Conservation (phyloP, 257 asterid species). For the Cruciata laevipes region DNA sequence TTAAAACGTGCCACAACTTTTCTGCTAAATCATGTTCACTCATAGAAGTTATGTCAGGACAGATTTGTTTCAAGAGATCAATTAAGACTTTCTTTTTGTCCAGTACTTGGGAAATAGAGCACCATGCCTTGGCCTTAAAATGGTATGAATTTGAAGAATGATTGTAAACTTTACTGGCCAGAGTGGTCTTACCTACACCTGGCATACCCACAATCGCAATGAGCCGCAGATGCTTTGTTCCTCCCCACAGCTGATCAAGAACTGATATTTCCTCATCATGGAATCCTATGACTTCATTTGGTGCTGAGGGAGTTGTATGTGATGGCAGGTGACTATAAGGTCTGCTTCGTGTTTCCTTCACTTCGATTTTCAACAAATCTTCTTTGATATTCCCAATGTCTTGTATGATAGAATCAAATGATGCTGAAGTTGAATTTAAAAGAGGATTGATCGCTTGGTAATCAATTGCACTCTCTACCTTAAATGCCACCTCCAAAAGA, state of each 20-base stretch:
- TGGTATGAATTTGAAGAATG: neutral
- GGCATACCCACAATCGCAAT: conserved; percentile 5
- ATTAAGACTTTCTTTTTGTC: neutral
- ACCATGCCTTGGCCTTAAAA: neutral
- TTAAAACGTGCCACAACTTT: neutral
- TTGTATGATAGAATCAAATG: neutral
- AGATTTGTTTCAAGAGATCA: neutral
- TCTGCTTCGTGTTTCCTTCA: neutral
- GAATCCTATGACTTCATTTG: neutral
- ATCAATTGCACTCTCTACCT: neutral
- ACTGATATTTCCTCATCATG: neutral
- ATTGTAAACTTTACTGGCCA: conserved; percentile 4
- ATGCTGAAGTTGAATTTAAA: neutral
- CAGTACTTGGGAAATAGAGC: conserved; percentile 1
- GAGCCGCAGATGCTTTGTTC: neutral
- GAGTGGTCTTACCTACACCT: conserved; percentile 10
- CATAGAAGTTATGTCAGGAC: neutral
- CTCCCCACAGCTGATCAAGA: neutral
- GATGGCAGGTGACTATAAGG: neutral
- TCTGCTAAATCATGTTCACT: neutral
- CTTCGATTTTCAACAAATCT: neutral
- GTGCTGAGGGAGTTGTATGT: neutral
- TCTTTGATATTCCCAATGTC: neutral
- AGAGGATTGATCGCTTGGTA: neutral
- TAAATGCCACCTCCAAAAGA: neutral